Conservation (phyloP, 495 filamentous ascomycete genomes). For the Aspergillus cristatus region DNA sequence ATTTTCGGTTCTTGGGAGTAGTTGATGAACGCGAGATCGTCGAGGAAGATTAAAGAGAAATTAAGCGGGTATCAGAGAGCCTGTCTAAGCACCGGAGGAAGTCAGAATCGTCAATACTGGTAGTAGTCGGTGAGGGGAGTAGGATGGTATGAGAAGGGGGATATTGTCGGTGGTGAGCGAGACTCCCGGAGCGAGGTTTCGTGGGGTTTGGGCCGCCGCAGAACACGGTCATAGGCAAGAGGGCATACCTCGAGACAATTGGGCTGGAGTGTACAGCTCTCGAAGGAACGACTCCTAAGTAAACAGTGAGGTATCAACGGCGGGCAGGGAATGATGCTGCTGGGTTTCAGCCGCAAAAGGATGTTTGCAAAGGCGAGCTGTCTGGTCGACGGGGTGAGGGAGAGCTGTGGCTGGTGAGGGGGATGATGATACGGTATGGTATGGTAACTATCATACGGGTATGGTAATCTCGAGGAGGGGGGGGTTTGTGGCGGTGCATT, state of each 20-base stretch:
- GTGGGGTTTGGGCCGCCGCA: conserved; percentile 38
- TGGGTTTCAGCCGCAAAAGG: no score
- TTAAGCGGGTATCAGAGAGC: conserved; percentile 5
- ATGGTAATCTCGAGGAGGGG: conserved; percentile 2
- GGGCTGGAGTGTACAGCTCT: conserved; percentile 4
- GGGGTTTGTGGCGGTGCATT: conserved; percentile 19
- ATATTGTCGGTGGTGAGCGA: conserved; percentile 13
- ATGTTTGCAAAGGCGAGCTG: conserved; percentile 9
- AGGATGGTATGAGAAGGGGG: conserved; percentile 16
- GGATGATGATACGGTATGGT: not conserved
- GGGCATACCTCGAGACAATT: conserved; percentile 24
- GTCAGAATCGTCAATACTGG: no score
- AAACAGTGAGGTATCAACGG: conserved; percentile 3
- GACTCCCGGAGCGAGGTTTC: conserved; percentile 32
- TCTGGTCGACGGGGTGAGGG: not conserved
- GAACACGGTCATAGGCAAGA: conserved; percentile 14
- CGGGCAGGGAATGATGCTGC: not conserved
- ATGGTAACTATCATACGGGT: not conserved
- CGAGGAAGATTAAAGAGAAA: not conserved
- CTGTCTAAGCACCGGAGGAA: conserved; percentile 6
- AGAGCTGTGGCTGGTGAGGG: conserved; percentile 16
- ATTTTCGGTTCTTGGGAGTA: conserved; percentile 4
- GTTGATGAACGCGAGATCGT: conserved; percentile 4
- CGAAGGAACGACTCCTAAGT: conserved; percentile 1
- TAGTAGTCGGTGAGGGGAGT: conserved; percentile 2